phyloP scores from a whole-genome alignment of 768 basidiomycete genomes.

The Nidularia pulvinata region DNA sequence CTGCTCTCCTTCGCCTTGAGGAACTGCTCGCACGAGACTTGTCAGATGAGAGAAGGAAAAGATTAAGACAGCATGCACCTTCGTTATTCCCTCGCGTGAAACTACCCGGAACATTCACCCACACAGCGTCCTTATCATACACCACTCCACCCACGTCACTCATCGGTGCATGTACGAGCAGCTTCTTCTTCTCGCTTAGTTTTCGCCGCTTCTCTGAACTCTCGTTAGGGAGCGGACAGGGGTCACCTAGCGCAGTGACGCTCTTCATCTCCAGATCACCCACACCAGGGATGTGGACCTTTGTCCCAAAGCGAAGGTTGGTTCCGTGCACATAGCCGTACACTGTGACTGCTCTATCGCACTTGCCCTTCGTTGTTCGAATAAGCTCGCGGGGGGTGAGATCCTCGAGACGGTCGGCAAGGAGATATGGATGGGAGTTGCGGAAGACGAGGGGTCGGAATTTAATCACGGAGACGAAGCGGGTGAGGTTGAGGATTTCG shows the following conservation, averaged over 20 bases:
- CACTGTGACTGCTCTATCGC: conserved; percentile 90
- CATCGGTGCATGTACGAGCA: conserved; percentile 96
- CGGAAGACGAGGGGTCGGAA: conserved; percentile 97
- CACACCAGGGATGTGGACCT: conserved; percentile 93
- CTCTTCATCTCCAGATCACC: conserved; percentile 84
- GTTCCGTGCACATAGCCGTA: conserved; percentile 96
- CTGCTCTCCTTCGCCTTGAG: conserved; percentile 91
- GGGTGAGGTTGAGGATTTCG: conserved; percentile 94
- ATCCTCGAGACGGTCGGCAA: conserved; percentile 94
- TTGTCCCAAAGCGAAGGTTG: conserved; percentile 71
- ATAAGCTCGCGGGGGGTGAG: conserved; percentile 87
- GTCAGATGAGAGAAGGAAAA: conserved; percentile 2
- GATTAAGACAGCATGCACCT: conserved; percentile 29
- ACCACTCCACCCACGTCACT: conserved; percentile 96
- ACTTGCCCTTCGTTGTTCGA: conserved; percentile 78
- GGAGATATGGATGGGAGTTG: conserved; percentile 92
- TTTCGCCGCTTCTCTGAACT: conserved; percentile 92
- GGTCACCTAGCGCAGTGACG: conserved; percentile 83
- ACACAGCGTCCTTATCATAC: conserved; percentile 98
- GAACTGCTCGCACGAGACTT: conserved; percentile 37
- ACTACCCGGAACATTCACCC: conserved; percentile 95
- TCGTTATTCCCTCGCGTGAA: conserved; percentile 81
- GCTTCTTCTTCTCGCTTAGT: conserved; percentile 93
- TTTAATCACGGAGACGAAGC: conserved; percentile 98
- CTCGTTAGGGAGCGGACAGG: conserved; percentile 90